Evolutionary conservation across 1,284 basidiomycete species (phyloP), one percentile per base, ranked within the genome.

Genomic region (Cutaneotrichosporon sp.): DNA sequence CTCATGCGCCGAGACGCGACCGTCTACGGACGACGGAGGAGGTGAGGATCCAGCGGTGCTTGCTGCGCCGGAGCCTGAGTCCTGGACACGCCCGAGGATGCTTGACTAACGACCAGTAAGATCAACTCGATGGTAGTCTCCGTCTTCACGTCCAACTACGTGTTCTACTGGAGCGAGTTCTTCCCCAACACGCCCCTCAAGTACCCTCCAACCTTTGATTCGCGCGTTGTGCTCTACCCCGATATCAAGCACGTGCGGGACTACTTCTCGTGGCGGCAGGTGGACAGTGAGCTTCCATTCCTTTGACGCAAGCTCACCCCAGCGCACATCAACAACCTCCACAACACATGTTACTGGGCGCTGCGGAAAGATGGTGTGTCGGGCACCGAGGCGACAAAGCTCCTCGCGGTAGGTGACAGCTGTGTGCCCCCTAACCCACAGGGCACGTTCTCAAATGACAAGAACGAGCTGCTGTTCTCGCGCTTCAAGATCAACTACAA

Each of bases 271-370:
- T 99, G 95, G 95, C 82, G 95, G 67, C 95, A 97, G 75, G 91
- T 89, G 0, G 95, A 98, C 77, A 95, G 93, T 95, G 74, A 72
- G 91, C 7, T 42, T 83, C 10, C 2, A 5, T 3, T 4, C 9
- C 2, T 29, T n/a, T n/a, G n/a, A n/a, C n/a, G n/a, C n/a, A 20
- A 25, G 43, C 58, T 59, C 18, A 63, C 31, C 16, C 7, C 72
- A 97, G 94, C 97, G 0, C 97, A 99, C 76, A 91, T 99, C 77
- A 99, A 99, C 78, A 99, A 98, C 74, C 82, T 99, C 24, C 95
- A 99, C 82, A 99, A 99, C 72, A 98, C 97, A 0, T 83, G 83
- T 0, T 99, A 98, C 76, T 99, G 95, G 97, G 90, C 94, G 0
- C 83, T 99, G 10, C 87, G 98, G 0, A 87, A 90, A 46, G 90